A percentile compares a stretch with the other conserved stretches of the same genome.
Conservation (phyloP, 1,139 yeast species). For the Zygoascus hellenicus region DNA sequence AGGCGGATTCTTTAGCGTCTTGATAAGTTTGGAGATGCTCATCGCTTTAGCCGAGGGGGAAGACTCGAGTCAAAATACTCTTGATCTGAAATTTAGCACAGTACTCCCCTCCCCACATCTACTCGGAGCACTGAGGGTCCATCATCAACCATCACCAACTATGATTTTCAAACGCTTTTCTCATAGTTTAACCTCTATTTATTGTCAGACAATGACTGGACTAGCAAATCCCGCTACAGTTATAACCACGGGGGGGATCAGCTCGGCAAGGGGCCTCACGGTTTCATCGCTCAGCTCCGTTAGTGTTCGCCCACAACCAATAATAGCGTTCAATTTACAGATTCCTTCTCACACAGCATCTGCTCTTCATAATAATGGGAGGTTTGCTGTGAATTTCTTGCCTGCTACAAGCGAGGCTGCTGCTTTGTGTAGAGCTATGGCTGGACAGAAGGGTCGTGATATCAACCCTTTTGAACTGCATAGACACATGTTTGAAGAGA, state of each 20-base stretch:
- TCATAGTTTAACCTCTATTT: constrained; percentile 4
- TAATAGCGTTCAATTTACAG: constrained; percentile 76
- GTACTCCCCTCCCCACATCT: too few species aligned
- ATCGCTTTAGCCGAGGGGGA: background rate
- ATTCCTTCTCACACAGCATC: constrained; percentile 73
- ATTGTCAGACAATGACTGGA: constrained; percentile 23
- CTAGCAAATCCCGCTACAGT: constrained; percentile 26
- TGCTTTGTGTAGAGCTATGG: constrained; percentile 32
- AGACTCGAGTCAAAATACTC: background rate
- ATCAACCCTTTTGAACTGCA: constrained; percentile 32
- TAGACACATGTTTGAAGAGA: constrained; percentile 28
- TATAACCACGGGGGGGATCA: constrained; percentile 22
- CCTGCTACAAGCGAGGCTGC: constrained; percentile 53
- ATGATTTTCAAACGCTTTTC: constrained; percentile 10
- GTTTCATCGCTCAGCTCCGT: constrained; percentile 76
- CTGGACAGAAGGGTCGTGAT: constrained; percentile 33
- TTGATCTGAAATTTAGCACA: too few species aligned
- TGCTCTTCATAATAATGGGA: constrained; percentile 48
- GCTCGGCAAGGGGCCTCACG: constrained; percentile 53
- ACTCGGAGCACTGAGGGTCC: background rate
- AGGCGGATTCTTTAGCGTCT: background rate
- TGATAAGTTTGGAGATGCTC: constrained; percentile 3
- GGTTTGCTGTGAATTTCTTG: constrained; percentile 70
- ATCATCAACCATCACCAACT: background rate
- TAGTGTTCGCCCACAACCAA: constrained; percentile 65